A percentile compares a stretch with the other conserved stretches of the same genome.
phyloP scores from a whole-genome alignment of 805 yeast species.

The Pichia scutulata region DNA sequence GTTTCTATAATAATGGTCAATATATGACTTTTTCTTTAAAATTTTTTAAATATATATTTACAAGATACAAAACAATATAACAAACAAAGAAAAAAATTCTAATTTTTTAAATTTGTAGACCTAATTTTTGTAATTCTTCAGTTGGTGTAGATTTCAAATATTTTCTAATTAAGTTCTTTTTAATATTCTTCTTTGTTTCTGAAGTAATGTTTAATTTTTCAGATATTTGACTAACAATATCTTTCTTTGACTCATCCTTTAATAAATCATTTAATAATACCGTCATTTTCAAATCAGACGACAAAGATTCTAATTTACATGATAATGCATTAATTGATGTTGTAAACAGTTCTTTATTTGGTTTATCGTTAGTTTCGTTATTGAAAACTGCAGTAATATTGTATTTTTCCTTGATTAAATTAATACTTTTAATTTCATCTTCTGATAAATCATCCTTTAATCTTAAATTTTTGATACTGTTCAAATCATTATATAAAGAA shows the following conservation, averaged over 20 bases:
- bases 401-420: constrained; percentile 29
- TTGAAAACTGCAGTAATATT: constrained; percentile 20
- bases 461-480: constrained; percentile 15
- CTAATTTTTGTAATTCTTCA: constrained; percentile 23
- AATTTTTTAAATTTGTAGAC: constrained; percentile 16
- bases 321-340: constrained; percentile 21
- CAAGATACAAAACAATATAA: constrained; percentile 1
- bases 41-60: constrained; percentile 2
- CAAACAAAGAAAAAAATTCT: background rate
- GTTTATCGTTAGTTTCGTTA: constrained; percentile 15
- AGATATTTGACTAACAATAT: constrained; percentile 31
- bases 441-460: constrained; percentile 13
- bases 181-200: constrained; percentile 44
- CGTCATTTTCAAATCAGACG: constrained; percentile 16
- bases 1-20: background rate
- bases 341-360: constrained; percentile 22
- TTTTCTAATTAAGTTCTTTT: constrained; percentile 68
- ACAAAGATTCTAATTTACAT: constrained; percentile 16
- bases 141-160: constrained; percentile 28
- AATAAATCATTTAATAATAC: constrained; percentile 15
- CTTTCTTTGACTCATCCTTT: constrained; percentile 26
- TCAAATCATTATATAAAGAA: constrained; percentile 27
- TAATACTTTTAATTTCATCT: constrained; percentile 32
- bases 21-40: background rate
- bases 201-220: constrained; percentile 29